These are phyloP conservation scores for Trypanosoma boissoni DNA, from an alignment of 208 protist genomes.

Conservation along the genomic window DNA sequence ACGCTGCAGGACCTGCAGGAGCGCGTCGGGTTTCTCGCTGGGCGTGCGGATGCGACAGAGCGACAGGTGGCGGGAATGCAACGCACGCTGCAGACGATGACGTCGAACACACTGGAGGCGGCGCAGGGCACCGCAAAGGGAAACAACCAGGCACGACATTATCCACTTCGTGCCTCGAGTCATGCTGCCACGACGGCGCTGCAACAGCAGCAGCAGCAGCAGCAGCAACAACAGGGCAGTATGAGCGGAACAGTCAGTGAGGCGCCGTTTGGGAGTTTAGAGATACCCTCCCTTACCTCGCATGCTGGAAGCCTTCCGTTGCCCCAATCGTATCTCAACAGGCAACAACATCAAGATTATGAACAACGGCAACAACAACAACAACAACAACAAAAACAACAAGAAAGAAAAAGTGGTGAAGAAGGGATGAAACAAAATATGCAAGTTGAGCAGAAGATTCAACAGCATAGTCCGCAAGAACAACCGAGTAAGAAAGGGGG, in stretches of 20 bases:
- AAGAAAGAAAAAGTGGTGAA: too few species aligned
- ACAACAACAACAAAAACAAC: conserved; percentile 14
- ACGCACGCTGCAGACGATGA: conserved; percentile 6
- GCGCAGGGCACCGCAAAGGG: background rate
- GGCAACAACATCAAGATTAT: background rate
- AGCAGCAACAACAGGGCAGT: conserved; percentile 1
- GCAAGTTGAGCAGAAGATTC: too few species aligned
- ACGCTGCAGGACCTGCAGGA: conserved; percentile 44
- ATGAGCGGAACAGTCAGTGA: background rate
- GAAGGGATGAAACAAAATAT: too few species aligned
- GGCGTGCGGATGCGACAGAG: conserved; percentile 37
- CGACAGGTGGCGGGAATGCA: conserved; percentile 38
- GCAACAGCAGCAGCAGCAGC: too few species aligned
- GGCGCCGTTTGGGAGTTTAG: background rate
- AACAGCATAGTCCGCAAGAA: too few species aligned
- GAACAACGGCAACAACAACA: background rate
- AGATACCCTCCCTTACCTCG: background rate
- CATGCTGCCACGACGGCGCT: too few species aligned
- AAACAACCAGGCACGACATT: background rate
- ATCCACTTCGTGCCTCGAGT: background rate
- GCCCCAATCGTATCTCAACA: background rate
- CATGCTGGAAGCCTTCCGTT: too few species aligned
- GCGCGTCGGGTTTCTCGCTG: conserved; percentile 26
- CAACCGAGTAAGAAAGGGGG: too few species aligned
- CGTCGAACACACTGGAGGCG: background rate